These are phyloP conservation scores for Gonium pectorale DNA, from an alignment of 139 green algal species.

Conservation along the genomic window DNA sequence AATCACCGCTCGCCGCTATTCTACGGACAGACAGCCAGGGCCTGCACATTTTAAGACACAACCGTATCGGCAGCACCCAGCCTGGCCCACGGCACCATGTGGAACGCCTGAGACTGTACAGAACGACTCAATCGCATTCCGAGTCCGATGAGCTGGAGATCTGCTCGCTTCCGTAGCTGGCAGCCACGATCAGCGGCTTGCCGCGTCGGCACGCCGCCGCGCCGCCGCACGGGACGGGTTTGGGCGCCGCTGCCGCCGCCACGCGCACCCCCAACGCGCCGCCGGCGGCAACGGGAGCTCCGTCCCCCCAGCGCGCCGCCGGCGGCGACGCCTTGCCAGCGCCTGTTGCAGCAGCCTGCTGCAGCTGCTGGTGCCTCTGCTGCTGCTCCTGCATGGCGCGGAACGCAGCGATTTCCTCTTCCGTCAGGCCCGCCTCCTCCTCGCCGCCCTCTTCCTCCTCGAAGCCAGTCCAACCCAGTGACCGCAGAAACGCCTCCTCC, in stretches of 20 bases:
- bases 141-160: slow-evolving; percentile 1
- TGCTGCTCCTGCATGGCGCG: slow-evolving; percentile 24
- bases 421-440: slow-evolving; percentile 54
- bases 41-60: no score
- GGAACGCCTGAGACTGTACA: no score
- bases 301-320: not conserved
- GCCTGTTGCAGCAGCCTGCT: not conserved
- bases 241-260: not conserved
- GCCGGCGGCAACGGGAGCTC: not conserved
- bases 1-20: no score
- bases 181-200: slow-evolving; percentile 38
- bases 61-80: no score
- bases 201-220: not conserved
- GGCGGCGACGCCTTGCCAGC: not conserved
- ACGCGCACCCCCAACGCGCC: not conserved
- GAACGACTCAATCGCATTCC: slow-evolving; percentile 27
- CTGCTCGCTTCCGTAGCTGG: slow-evolving; percentile 38
- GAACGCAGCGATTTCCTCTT: slow-evolving; percentile 71
- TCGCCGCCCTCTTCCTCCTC: slow-evolving; percentile 52
- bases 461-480: slow-evolving; percentile 60
- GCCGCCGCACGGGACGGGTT: not conserved
- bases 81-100: no score
- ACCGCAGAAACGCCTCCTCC: slow-evolving; percentile 71
- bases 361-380: not conserved
- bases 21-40: no score